Evolutionary conservation across 805 yeast genomes (phyloP), one percentile per base, ranked within the genome.

Genomic region (Candida awuae): DNA sequence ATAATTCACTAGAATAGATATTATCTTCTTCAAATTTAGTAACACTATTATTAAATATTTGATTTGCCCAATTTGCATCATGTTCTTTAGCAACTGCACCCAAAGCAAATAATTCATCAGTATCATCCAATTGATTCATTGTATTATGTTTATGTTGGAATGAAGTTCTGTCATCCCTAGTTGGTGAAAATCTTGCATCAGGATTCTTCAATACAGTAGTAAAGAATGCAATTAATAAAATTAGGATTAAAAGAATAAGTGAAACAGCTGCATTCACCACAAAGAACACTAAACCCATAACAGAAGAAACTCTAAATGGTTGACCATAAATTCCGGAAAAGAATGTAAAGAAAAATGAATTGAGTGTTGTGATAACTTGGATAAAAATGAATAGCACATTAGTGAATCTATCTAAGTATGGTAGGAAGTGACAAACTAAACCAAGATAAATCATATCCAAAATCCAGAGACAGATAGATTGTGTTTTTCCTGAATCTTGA

Each of bases 261-360:
- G 95, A 77, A 55, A 84, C 87, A 4, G 90, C 94, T 6, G 96
- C 96, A 58, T 88, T 88, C 58, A 88, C 59, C 41, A 88, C 70
- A 59, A 88, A 88, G 63, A 84, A 88, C 2, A 88, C 70, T 77
- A 94, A 82, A 1, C 94, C 97, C 95, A 88, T 84, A 40, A 88
- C 75, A 1, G 95, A 80, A 12, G 79, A 67, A 10, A 84, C 96
- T 8, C 75, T 72, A 16, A 77, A 79, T 8, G 85, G 79, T 63
- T 87, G 95, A 36, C 80, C 78, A 62, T 84, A 86, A 46, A 88
- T 64, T 53, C 82, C 80, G 4, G 95, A 84, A 56, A 86, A 88
- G 67, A 88, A 88, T 47, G 84, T 56, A 65, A 85, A 88, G 46
- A 88, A 69, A 60, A 86, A 79, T 25, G 96, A 84, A 61, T 88